phyloP scores from a whole-genome alignment of 768 basidiomycete species.

The Termitomyces sp. region DNA sequence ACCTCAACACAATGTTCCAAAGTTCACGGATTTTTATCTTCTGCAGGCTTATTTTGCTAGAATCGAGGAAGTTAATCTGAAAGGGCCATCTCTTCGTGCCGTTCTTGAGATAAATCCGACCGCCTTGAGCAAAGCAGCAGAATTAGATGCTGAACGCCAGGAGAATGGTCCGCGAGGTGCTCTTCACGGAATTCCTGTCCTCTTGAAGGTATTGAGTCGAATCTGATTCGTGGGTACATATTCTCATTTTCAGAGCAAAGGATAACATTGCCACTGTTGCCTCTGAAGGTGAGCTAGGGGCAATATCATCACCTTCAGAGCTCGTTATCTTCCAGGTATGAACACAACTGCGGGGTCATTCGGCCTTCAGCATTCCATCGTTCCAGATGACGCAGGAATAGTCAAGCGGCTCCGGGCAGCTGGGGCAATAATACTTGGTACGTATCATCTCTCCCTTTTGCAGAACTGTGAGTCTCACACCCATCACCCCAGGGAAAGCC shows the following conservation, averaged over 20 bases:
- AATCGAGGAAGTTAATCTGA: slow-evolving; percentile 64
- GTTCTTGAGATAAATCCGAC: slow-evolving; percentile 58
- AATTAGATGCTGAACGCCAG: slow-evolving; percentile 44
- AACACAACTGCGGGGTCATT: slow-evolving; percentile 47
- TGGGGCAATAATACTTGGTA: slow-evolving; percentile 46
- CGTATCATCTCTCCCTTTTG: background rate
- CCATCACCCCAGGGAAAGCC: slow-evolving; percentile 41
- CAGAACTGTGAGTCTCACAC: background rate
- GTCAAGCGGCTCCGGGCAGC: slow-evolving; percentile 41
- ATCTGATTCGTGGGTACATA: background rate
- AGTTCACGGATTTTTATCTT: background rate
- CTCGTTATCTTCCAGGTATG: slow-evolving; percentile 30
- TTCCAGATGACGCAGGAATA: slow-evolving; percentile 45
- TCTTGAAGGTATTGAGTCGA: slow-evolving; percentile 40
- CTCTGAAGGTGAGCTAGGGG: slow-evolving; percentile 35
- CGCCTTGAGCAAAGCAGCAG: slow-evolving; percentile 51
- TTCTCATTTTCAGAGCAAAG: slow-evolving; percentile 20
- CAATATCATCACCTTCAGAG: background rate
- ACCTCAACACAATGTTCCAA: background rate
- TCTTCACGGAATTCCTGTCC: slow-evolving; percentile 54
- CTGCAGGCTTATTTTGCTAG: slow-evolving; percentile 61
- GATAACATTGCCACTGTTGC: slow-evolving; percentile 48
- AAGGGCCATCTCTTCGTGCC: slow-evolving; percentile 55
- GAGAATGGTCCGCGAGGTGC: slow-evolving; percentile 39
- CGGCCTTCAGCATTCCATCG: slow-evolving; percentile 38